phyloP scores from a whole-genome alignment of 345 rosid genomes.

The Toxicodendron radicans region DNA sequence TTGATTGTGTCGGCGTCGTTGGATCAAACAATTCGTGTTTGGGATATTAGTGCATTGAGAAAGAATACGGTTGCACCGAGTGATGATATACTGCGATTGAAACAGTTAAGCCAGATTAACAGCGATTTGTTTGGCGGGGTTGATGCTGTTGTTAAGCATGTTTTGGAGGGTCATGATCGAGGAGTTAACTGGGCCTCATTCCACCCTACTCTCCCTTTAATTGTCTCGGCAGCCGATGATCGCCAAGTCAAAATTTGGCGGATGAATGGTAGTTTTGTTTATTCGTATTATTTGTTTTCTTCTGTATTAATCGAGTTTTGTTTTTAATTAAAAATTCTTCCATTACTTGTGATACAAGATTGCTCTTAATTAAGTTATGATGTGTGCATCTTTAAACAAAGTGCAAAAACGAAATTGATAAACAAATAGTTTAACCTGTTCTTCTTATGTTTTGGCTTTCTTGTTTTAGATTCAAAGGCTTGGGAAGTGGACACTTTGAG shows the following conservation, averaged over 20 bases:
- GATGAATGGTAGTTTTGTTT: constrained; percentile 59
- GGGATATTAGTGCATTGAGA: constrained; percentile 84
- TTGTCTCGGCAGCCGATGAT: constrained; percentile 95
- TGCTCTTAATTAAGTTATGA: too few species aligned
- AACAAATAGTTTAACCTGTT: background rate
- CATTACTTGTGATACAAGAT: too few species aligned
- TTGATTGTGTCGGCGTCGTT: constrained; percentile 87
- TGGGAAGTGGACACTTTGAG: constrained; percentile 65
- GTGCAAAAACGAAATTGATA: too few species aligned
- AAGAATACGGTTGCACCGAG: constrained; percentile 85
- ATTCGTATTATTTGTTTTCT: background rate
- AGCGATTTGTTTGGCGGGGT: constrained; percentile 83
- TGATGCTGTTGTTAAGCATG: constrained; percentile 86
- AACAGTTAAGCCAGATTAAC: constrained; percentile 59
- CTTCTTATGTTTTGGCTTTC: background rate
- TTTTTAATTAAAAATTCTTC: background rate
- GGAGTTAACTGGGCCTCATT: constrained; percentile 98
- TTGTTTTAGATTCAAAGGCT: constrained; percentile 55
- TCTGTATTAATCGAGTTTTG: background rate
- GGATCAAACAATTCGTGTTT: constrained; percentile 90
- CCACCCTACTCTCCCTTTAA: constrained; percentile 85
- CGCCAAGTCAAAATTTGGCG: constrained; percentile 92
- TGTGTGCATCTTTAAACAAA: too few species aligned
- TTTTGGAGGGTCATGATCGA: constrained; percentile 90
- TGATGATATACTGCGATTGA: constrained; percentile 69